Evolutionary conservation across 1,139 yeast species (phyloP).

Genomic region (Geotrichum siamense): DNA sequence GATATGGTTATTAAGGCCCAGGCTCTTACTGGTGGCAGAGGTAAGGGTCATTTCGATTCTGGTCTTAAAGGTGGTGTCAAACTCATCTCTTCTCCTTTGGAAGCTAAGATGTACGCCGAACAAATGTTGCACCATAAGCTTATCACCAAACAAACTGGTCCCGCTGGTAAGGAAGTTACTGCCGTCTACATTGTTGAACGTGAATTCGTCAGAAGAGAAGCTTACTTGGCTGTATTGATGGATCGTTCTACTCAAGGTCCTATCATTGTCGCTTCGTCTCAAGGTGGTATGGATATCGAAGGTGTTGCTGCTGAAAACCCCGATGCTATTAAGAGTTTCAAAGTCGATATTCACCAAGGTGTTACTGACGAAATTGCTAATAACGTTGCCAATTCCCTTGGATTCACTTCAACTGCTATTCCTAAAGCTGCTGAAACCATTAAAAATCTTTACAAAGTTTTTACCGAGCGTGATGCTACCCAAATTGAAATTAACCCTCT

Average conservation of each 20-base stretch:
- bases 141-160: slow-evolving; percentile 97
- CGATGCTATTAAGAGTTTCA: slow-evolving; percentile 83
- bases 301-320: slow-evolving; percentile 95
- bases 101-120: slow-evolving; percentile 78
- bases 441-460: slow-evolving; percentile 80
- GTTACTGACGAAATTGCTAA: slow-evolving; percentile 72
- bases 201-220: slow-evolving; percentile 88
- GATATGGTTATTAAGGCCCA: slow-evolving; percentile 96
- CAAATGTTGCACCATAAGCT: slow-evolving; percentile 90
- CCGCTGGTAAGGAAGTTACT: slow-evolving; percentile 93
- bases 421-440: slow-evolving; percentile 85
- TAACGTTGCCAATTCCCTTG: slow-evolving; percentile 71
- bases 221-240: slow-evolving; percentile 88
- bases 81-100: slow-evolving; percentile 76
- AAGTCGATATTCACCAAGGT: slow-evolving; percentile 69
- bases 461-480: slow-evolving; percentile 87
- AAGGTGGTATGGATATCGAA: slow-evolving; percentile 99
- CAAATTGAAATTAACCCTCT: slow-evolving; percentile 98
- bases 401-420: slow-evolving; percentile 71
- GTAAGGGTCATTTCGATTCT: slow-evolving; percentile 94
- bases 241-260: slow-evolving; percentile 90
- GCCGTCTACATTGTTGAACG: slow-evolving; percentile 96
- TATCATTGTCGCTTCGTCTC: slow-evolving; percentile 89
- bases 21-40: slow-evolving; percentile 99
- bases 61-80: slow-evolving; percentile 97